phyloP scores from a whole-genome alignment of 208 protist genomes.

The Crithidia mellificae region DNA sequence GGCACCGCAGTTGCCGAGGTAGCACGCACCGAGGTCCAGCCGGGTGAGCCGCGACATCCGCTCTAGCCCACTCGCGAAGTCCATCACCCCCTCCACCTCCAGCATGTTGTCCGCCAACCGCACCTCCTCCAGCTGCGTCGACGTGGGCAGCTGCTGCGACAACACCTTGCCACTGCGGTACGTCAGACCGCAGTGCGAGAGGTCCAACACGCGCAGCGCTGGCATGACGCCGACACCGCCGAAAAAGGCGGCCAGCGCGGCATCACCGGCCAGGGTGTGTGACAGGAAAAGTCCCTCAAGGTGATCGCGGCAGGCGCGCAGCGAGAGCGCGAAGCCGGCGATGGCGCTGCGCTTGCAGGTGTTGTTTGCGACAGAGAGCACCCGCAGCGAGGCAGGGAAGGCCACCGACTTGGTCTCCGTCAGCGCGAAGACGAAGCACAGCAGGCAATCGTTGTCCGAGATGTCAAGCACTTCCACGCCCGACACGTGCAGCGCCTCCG shows the following conservation, averaged over 20 bases:
- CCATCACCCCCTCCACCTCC: conserved; percentile 53
- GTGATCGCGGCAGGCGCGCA: conserved; percentile 28
- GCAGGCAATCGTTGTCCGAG: conserved; percentile 46
- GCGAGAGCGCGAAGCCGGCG: conserved; percentile 27
- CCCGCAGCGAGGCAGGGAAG: conserved; percentile 41
- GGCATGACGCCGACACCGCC: conserved; percentile 27
- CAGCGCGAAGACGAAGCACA: conserved; percentile 35
- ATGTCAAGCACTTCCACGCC: conserved; percentile 35
- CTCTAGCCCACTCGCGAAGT: conserved; percentile 44
- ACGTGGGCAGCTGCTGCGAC: conserved; percentile 40
- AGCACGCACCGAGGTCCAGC: conserved; percentile 48
- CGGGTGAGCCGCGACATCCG: conserved; percentile 38
- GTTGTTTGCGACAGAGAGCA: conserved; percentile 53
- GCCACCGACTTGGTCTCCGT: conserved; percentile 12
- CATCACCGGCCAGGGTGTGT: conserved; percentile 45
- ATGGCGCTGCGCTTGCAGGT: conserved; percentile 36
- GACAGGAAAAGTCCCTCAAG: conserved; percentile 57
- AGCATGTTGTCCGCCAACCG: conserved; percentile 60
- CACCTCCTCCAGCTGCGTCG: conserved; percentile 46
- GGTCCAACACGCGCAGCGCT: conserved; percentile 48
- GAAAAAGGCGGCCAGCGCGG: conserved; percentile 27
- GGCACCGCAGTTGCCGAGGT: conserved; percentile 57
- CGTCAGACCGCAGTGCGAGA: conserved; percentile 49
- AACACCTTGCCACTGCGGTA: conserved; percentile 49
- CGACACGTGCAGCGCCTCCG: conserved; percentile 19